Evolutionary conservation across 257 asterid genomes (phyloP), one percentile per base, ranked within the genome.

Genomic region (Solanum rostratum): DNA sequence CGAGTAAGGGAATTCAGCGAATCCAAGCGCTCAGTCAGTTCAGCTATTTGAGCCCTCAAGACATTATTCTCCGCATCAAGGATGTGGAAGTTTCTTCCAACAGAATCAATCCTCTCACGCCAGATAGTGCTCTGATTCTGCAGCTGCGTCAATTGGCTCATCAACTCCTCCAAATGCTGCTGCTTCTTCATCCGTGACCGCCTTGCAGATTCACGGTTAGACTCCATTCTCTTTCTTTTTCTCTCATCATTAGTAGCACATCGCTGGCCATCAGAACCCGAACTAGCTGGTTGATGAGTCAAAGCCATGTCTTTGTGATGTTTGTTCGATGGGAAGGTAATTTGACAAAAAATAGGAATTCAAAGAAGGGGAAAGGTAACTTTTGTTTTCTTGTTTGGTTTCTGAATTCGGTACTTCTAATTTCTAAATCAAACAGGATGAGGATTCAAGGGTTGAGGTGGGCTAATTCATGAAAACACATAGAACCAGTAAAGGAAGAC

Each of bases 401-500:
- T 24, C 12, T 9, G 22, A 50, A 83, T n/a, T n/a, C 73, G 7
- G 88, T 84, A 27, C 41, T 65, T 65, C 0, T 65, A 46, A 49
- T 53, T 49, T 52, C 43, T 45, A 39, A 29, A 59, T 6, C 46
- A 7, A 11, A 52, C 6, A n/a, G 80, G 82, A 50, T 49, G 81
- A 76, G 54, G 86, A 79, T 57, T 79, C 70, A 5, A 1, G 62
- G 78, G 33, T 9, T 16, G 49, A 52, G 43, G 59, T 85, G 88
- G 84, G 84, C 85, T 86, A 86, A 84, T 91, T 92, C 94, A 93
- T 91, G 99, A 95, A 85, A 94, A 92, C 65, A 91, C 94, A 18
- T 95, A 93, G 87, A 95, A 95, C 98, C 98, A 92, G 90, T 94
- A 90, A 45, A 95, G 95, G 84, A 93, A 95, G 10, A 95, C 98